Evolutionary conservation across 257 asterid genomes (phyloP).

Genomic region (Primulina eburnea): DNA sequence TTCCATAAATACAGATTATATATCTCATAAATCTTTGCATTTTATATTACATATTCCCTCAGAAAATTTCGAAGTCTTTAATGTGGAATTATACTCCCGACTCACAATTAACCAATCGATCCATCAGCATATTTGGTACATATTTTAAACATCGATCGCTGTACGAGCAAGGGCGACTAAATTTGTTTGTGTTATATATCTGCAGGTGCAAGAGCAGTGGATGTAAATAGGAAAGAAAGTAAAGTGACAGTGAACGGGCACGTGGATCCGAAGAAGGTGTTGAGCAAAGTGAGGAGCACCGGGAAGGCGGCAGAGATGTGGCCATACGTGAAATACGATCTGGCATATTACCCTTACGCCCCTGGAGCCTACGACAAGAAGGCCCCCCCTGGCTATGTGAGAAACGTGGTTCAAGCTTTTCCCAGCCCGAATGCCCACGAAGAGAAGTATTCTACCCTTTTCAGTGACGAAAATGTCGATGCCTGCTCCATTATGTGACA

Average conservation of each 20-base stretch:
- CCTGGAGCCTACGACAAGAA: conserved; percentile 69
- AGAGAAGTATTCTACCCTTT: conserved; percentile 42
- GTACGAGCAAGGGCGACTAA: too few species aligned
- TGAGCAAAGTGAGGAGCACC: conserved; percentile 41
- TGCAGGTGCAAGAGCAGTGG: conserved; percentile 59
- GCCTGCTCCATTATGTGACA: conserved; percentile 68
- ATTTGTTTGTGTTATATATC: neutral
- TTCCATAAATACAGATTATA: too few species aligned
- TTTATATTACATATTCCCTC: too few species aligned
- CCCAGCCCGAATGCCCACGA: conserved; percentile 36
- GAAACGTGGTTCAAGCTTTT: conserved; percentile 60
- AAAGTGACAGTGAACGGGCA: conserved; percentile 56
- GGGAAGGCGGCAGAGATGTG: conserved; percentile 77
- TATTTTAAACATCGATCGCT: too few species aligned
- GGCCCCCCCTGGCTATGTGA: conserved; percentile 71
- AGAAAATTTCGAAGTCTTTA: too few species aligned
- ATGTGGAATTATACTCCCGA: too few species aligned
- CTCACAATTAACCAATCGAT: too few species aligned
- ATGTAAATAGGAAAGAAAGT: conserved; percentile 56
- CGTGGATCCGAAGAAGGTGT: conserved; percentile 58
- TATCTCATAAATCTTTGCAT: neutral
- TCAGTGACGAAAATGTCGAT: conserved; percentile 75
- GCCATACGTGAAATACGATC: conserved; percentile 61
- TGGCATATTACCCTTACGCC: conserved; percentile 68
- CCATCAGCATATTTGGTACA: too few species aligned